Percentiles rank a stretch among this genome's conserved stretches.
These are phyloP conservation scores for Amanita inopinata DNA, from an alignment of 768 basidiomycete genomes.

Conservation along the genomic window DNA sequence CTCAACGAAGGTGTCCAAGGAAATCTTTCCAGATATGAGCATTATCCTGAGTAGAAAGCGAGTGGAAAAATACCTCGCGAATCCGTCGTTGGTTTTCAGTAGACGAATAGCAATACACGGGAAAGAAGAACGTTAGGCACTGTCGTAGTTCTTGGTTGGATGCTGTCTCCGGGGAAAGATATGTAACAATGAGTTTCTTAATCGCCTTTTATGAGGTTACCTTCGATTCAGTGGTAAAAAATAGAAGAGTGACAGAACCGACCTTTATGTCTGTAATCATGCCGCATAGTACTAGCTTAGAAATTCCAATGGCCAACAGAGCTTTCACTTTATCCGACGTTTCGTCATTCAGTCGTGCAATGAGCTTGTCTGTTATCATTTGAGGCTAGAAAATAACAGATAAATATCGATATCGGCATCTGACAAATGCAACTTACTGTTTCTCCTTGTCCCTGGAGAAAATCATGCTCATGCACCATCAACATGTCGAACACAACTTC, in stretches of 20 bases:
- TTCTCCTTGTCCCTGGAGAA: constrained; percentile 44
- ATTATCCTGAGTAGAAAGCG: not conserved
- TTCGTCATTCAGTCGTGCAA: constrained; percentile 47
- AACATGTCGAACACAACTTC: constrained; percentile 86
- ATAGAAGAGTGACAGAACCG: constrained; percentile 10
- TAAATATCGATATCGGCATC: not conserved
- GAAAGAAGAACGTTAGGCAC: constrained; percentile 93
- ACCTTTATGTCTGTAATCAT: constrained; percentile 75
- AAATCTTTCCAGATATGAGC: constrained; percentile 42
- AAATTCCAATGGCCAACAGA: constrained; percentile 70
- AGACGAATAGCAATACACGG: constrained; percentile 86
- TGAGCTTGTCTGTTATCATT: constrained; percentile 35
- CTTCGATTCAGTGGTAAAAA: too few relatives aligned
- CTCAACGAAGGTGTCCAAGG: constrained; percentile 57
- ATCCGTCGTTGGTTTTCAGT: constrained; percentile 64
- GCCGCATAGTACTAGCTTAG: constrained; percentile 83
- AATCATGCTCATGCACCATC: constrained; percentile 80
- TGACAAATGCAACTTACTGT: constrained; percentile 22
- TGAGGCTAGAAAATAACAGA: constrained; percentile 21
- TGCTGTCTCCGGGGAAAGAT: constrained; percentile 78
- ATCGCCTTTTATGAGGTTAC: constrained; percentile 21
- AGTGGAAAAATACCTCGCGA: constrained; percentile 25
- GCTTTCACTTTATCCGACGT: constrained; percentile 71
- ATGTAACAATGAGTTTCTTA: constrained; percentile 40
- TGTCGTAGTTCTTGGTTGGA: constrained; percentile 83